Percentiles rank a stretch among this genome's conserved stretches.
Evolutionary conservation across 2,329 filamentous ascomycete species (phyloP).

Genomic region (Plenodomus tracheiphilus): DNA sequence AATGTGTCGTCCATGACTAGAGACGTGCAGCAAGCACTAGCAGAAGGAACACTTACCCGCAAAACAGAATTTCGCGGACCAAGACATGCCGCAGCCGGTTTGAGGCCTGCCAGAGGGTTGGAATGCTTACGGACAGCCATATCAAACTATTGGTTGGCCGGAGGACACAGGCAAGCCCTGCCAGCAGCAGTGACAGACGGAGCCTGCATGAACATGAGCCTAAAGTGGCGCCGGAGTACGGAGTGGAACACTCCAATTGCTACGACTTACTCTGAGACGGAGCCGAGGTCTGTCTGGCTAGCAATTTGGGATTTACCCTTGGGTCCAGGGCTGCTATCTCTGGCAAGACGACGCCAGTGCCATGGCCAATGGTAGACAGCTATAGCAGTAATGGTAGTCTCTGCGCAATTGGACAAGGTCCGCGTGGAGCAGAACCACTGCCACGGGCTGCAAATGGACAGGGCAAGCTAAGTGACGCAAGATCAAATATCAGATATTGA

Average conservation of each 20-base stretch:
- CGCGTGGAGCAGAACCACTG: slow-evolving; percentile 95
- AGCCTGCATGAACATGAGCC: slow-evolving; percentile 38
- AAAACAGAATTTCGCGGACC: slow-evolving; percentile 65
- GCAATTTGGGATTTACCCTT: slow-evolving; percentile 37
- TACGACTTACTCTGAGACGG: slow-evolving; percentile 32
- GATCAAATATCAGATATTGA: slow-evolving; percentile 25
- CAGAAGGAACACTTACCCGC: slow-evolving; percentile 48
- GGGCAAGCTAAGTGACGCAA: slow-evolving; percentile 59
- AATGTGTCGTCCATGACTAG: slow-evolving; percentile 1
- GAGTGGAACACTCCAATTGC: slow-evolving; percentile 5
- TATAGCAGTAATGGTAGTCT: slow-evolving; percentile 81
- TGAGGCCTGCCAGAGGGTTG: slow-evolving; percentile 54
- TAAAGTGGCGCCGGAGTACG: slow-evolving; percentile 11
- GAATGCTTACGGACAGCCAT: slow-evolving; percentile 70
- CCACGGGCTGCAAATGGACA: slow-evolving; percentile 81
- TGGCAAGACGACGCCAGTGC: slow-evolving; percentile 56
- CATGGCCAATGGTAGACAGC: slow-evolving; percentile 88
- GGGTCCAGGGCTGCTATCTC: slow-evolving; percentile 18
- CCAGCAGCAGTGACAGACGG: slow-evolving; percentile 67
- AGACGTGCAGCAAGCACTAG: slow-evolving; percentile 16
- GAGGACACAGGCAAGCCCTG: slow-evolving; percentile 80
- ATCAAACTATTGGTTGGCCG: slow-evolving; percentile 88
- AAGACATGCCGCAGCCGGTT: slow-evolving; percentile 56
- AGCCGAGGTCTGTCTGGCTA: slow-evolving; percentile 36
- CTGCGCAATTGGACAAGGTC: slow-evolving; percentile 91